These are phyloP conservation scores for Rhizophora mangle DNA, from an alignment of 345 rosid genomes.

Conservation along the genomic window DNA sequence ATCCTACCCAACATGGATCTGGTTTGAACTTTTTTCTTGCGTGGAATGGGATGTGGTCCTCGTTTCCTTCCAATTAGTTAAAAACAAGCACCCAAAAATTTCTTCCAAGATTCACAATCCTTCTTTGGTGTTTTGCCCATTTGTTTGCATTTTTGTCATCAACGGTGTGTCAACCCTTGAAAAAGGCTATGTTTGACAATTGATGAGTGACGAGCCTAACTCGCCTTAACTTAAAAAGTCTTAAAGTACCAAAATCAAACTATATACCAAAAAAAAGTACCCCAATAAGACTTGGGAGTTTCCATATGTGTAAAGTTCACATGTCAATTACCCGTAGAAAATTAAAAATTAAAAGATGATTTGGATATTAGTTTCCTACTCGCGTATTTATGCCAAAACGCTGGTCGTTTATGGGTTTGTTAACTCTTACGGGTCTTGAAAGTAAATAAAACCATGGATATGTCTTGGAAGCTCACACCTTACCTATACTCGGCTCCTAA, in stretches of 20 bases:
- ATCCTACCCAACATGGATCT: not conserved
- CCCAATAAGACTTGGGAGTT: not conserved
- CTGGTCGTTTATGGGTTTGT: not conserved
- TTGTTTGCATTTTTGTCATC: too few species aligned
- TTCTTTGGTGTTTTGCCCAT: too few species aligned
- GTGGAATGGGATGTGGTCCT: not conserved
- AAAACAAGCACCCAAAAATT: not conserved
- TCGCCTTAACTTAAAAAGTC: not conserved
- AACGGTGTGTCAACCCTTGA: not conserved
- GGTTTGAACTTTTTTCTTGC: not conserved
- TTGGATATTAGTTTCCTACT: too few species aligned
- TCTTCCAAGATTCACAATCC: too few species aligned
- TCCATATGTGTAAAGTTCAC: not conserved
- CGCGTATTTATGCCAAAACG: not conserved
- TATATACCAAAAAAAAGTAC: not conserved
- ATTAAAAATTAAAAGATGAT: too few species aligned
- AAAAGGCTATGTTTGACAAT: slow-evolving; percentile 12
- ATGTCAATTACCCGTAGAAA: not conserved
- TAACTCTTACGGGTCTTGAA: too few species aligned
- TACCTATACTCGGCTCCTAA: too few species aligned
- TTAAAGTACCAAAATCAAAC: too few species aligned
- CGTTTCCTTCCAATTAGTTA: not conserved
- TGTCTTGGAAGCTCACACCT: too few species aligned
- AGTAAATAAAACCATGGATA: too few species aligned
- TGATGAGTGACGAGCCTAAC: slow-evolving; percentile 2